Evolutionary conservation across 2,329 filamentous ascomycete species (phyloP), one percentile per base, ranked within the genome.

Genomic region (Ascosphaera aggregata): DNA sequence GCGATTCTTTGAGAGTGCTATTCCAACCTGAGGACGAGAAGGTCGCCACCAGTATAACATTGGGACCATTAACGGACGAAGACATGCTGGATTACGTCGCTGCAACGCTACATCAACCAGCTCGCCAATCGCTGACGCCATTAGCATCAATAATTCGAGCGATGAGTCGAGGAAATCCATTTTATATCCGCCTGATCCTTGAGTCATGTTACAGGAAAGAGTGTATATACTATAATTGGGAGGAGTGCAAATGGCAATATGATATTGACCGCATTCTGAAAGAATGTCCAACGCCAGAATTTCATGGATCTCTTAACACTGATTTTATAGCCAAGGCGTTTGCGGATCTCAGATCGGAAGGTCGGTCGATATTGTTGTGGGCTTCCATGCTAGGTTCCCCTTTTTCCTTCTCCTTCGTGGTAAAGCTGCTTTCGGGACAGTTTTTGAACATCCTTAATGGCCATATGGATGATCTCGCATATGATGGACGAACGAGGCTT

Each of bases 171-270:
- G 85, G 85, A 1, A 93, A 92, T 44, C 77, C 84, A 0, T 94
- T 93, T 50, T 91, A 89, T 50, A 79, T 93, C 54, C 69, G 81
- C 40, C 81, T 93, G 57, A 91, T 94, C 69, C 67, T 94, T 3
- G 80, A 80, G 50, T 76, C 78, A 2, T 91, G 81, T 52, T 76
- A 92, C 53, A 73, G 80, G 32, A 89, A 81, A 51, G 76, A 76
- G 46, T 92, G 80, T 53, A 78, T 94, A 38, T 92, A 76, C 70
- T 94, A 92, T 55, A 82, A 84, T 44, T 93, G 89, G 65, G 74
- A 73, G 47, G 71, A 77, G 45, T 80, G 74, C 36, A 67, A 69
- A 36, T 95, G 86, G 86, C 67, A 77, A 35, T 94, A 76, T 52
- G 78, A 91, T 50, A 60, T 94, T 9, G 84, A 94, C 54, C 73